A percentile compares a stretch with the other conserved stretches of the same genome.
These are phyloP conservation scores for Lachnellula hyalina DNA, from an alignment of 2,329 filamentous ascomycete species.

Conservation along the genomic window DNA sequence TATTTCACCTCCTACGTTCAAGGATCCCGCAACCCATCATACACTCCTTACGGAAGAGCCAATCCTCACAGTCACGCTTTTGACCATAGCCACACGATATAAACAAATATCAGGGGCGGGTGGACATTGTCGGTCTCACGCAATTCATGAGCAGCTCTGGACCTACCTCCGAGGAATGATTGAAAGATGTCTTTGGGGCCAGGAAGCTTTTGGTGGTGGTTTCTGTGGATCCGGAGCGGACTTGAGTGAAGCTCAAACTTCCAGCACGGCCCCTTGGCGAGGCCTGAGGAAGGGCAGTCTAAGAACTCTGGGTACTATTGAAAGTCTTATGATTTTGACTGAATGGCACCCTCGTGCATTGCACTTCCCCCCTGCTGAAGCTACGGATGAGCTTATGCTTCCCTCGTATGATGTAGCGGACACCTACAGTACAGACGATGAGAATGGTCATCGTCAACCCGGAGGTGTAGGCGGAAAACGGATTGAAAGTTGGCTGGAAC, in stretches of 20 bases:
- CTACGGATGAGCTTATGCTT: constrained; percentile 62
- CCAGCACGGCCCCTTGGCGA: constrained; percentile 65
- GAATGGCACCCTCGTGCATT: constrained; percentile 96
- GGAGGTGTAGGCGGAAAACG: constrained; percentile 70
- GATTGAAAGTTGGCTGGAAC: constrained; percentile 94
- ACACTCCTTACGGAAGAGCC: constrained; percentile 85
- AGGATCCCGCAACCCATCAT: constrained; percentile 71
- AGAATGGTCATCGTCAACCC: constrained; percentile 36
- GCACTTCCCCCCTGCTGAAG: constrained; percentile 83
- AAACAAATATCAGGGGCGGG: constrained; percentile 74
- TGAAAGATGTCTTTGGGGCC: constrained; percentile 88
- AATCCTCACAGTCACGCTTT: constrained; percentile 82
- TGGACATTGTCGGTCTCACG: constrained; percentile 75
- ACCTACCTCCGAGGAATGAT: constrained; percentile 92
- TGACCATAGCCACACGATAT: constrained; percentile 88
- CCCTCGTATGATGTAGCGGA: constrained; percentile 50
- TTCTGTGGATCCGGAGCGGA: constrained; percentile 67
- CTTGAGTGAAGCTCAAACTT: constrained; percentile 52
- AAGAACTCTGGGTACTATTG: constrained; percentile 86
- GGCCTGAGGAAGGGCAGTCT: constrained; percentile 71
- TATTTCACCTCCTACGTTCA: constrained; percentile 87
- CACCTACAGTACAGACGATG: constrained; percentile 40
- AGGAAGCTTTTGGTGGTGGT: constrained; percentile 89
- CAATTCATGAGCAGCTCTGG: constrained; percentile 95
- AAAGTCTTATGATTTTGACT: constrained; percentile 87